Evolutionary conservation across 139 green algal species (phyloP).

Genomic region (Tetraselmis striata): DNA sequence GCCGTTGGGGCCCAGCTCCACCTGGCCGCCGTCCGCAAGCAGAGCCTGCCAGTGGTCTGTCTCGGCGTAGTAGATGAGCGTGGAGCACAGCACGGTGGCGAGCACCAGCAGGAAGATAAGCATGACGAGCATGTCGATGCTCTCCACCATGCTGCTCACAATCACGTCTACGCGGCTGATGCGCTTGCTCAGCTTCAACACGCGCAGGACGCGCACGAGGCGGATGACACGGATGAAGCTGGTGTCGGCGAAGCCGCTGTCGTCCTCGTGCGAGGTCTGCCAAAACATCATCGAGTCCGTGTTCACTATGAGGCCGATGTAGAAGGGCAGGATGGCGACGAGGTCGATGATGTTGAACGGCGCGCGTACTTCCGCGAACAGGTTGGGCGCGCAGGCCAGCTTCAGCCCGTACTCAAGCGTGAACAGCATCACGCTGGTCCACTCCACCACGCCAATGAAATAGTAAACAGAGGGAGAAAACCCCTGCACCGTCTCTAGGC

Average conservation of each 20-base stretch:
- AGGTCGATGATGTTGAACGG: slow-evolving; percentile 45
- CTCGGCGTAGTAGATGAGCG: slow-evolving; percentile 38
- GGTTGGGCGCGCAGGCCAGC: slow-evolving; percentile 14
- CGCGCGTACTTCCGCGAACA: slow-evolving; percentile 13
- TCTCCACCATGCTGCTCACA: slow-evolving; percentile 15
- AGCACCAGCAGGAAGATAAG: slow-evolving; percentile 27
- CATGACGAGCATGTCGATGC: slow-evolving; percentile 24
- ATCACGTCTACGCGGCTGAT: slow-evolving; percentile 12
- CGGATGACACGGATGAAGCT: slow-evolving; percentile 32
- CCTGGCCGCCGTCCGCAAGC: neutral
- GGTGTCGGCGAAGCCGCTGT: slow-evolving; percentile 8
- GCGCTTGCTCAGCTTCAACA: slow-evolving; percentile 32
- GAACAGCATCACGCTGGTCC: slow-evolving; percentile 23
- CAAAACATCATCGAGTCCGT: neutral
- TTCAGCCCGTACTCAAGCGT: slow-evolving; percentile 28
- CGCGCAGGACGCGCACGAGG: slow-evolving; percentile 29
- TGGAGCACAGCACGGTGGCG: slow-evolving; percentile 24
- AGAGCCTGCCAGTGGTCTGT: neutral
- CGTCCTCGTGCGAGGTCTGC: neutral
- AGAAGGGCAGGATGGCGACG: slow-evolving; percentile 34
- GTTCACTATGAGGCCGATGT: slow-evolving; percentile 14
- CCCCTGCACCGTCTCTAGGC: slow-evolving; percentile 28
- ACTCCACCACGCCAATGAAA: slow-evolving; percentile 13
- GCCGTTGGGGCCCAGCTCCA: neutral
- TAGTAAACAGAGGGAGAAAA: neutral